Evolutionary conservation across 2,329 filamentous ascomycete species (phyloP).

Genomic region (Nemania sp.): DNA sequence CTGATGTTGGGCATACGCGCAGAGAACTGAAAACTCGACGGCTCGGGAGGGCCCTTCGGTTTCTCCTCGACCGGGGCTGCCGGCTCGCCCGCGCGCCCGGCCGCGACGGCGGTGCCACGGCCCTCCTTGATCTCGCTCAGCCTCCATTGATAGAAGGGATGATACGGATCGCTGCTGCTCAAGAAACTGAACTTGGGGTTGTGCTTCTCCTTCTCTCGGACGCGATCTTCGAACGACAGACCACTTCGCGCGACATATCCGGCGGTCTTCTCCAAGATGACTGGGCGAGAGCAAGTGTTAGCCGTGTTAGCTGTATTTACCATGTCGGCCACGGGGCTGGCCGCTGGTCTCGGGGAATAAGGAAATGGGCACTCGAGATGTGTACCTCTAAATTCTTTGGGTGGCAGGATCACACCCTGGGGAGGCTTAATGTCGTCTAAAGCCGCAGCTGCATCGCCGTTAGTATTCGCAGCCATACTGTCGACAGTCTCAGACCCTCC

Average conservation of each 20-base stretch:
- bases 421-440: constrained; percentile 77
- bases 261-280: constrained; percentile 87
- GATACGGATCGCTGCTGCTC: constrained; percentile 77
- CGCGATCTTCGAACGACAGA: constrained; percentile 74
- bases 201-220: constrained; percentile 79
- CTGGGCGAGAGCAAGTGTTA: constrained; percentile 24
- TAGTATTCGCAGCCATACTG: constrained; percentile 48
- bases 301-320: too few relatives aligned
- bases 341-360: background rate
- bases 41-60: constrained; percentile 80
- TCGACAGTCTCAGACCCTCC: constrained; percentile 36
- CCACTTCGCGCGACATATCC: constrained; percentile 80
- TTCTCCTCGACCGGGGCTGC: constrained; percentile 61
- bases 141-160: constrained; percentile 88
- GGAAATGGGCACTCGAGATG: background rate
- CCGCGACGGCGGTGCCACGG: constrained; percentile 75
- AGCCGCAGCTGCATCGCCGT: constrained; percentile 55
- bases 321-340: too few relatives aligned
- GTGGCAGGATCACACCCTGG: constrained; percentile 81
- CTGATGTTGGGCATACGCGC: constrained; percentile 97
- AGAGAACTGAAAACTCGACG: constrained; percentile 87
- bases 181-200: constrained; percentile 95
- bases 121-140: constrained; percentile 83
- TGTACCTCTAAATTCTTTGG: constrained; percentile 76
- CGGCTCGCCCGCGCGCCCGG: constrained; percentile 70